Conservation (phyloP, 768 basidiomycete genomes). For the Lentinus tigrinus region DNA sequence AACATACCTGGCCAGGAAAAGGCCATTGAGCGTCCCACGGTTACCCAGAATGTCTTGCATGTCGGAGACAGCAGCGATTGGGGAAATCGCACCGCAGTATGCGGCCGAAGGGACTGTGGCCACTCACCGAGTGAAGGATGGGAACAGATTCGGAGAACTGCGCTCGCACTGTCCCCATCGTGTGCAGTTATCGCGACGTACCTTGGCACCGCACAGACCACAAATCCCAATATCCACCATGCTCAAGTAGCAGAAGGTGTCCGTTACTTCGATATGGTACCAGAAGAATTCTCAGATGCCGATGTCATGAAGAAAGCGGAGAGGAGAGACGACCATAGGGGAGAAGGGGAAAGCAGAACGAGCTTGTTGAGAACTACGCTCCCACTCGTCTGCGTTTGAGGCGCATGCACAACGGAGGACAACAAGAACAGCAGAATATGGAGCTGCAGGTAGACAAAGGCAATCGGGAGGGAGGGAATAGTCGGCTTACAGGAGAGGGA, state of each 20-base stretch:
- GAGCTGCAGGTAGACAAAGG: background rate
- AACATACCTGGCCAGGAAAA: too few species aligned
- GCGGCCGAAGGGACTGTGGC: too few species aligned
- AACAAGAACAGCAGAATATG: background rate
- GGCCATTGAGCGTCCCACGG: too few species aligned
- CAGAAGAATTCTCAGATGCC: background rate
- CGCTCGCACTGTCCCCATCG: conserved; percentile 30
- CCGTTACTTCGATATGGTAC: background rate
- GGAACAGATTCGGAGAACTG: conserved; percentile 33
- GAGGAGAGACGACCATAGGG: background rate
- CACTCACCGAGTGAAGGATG: background rate
- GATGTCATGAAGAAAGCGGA: background rate
- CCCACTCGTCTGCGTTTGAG: conserved; percentile 32
- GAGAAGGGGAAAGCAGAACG: conserved; percentile 19
- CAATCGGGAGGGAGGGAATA: background rate
- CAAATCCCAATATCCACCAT: background rate
- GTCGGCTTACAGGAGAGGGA: conserved; percentile 1
- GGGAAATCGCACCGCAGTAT: too few species aligned
- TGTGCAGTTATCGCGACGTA: background rate
- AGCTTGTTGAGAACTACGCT: conserved; percentile 49
- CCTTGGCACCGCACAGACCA: background rate
- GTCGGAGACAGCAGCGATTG: too few species aligned
- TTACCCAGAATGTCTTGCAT: too few species aligned
- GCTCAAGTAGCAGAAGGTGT: background rate
- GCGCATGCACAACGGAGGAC: background rate